A percentile compares a stretch with the other conserved stretches of the same genome.
Conservation (phyloP, 805 yeast species). For the Saccharomycopsis capsularis region DNA sequence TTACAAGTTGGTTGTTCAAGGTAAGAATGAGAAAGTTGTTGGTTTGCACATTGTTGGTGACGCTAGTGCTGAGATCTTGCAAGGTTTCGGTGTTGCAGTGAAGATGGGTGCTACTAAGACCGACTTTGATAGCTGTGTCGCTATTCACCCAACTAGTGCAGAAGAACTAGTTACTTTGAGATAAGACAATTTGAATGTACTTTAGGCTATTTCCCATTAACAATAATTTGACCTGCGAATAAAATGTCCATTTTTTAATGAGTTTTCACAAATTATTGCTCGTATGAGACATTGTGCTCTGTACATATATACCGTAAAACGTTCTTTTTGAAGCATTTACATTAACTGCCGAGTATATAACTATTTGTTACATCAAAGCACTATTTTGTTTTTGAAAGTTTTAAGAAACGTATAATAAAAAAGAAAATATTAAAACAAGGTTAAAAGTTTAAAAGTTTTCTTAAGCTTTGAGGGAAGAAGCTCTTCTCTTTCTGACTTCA, state of each 20-base stretch:
- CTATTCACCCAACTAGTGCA: slow-evolving; percentile 97
- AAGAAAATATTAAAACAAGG: background rate
- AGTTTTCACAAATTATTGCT: too few relatives aligned
- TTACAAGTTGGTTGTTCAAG: slow-evolving; percentile 74
- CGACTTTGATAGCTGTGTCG: slow-evolving; percentile 93
- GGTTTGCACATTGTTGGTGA: slow-evolving; percentile 95
- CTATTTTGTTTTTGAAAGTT: too few relatives aligned
- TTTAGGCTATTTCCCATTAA: too few relatives aligned
- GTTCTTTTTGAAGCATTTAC: too few relatives aligned
- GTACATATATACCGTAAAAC: too few relatives aligned
- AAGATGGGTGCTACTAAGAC: slow-evolving; percentile 99
- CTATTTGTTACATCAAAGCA: too few relatives aligned
- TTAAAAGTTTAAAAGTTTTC: slow-evolving; percentile 1
- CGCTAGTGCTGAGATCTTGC: slow-evolving; percentile 82
- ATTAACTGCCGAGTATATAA: too few relatives aligned
- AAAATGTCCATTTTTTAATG: too few relatives aligned
- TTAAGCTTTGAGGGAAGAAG: slow-evolving; percentile 94
- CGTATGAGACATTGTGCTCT: too few relatives aligned
- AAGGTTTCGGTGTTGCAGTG: slow-evolving; percentile 97
- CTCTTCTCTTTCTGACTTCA: slow-evolving; percentile 99
- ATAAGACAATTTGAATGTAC: background rate
- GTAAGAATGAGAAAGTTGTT: slow-evolving; percentile 84
- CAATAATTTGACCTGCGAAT: too few relatives aligned
- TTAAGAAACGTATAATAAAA: slow-evolving; percentile 2
- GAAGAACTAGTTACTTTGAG: slow-evolving; percentile 89